Base-by-base conservation (phyloP, 805 yeast genomes). In the Danielia oregonensis region DNA sequence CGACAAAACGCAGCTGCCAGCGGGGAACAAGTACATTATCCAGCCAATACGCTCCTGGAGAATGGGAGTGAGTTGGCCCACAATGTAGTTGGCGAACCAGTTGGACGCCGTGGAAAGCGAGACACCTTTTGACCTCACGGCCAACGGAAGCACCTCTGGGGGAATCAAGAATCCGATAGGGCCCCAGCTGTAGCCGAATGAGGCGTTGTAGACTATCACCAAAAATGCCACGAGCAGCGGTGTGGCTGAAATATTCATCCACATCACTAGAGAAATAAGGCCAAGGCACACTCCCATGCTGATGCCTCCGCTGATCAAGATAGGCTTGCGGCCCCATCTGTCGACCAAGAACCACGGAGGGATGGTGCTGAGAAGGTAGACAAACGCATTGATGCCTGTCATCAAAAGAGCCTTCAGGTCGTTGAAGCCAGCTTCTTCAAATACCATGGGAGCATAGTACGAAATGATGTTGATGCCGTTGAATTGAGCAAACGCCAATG, bases 391-490 rank as follows among this genome's bases (percentile, higher is more conserved):
- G 34, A 68, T 52, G 7, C 72, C 73, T 3, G 73, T 66, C 71
- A 68, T 65, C 15, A 68, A 44, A 25, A 68, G 50, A 1, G 72
- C 72, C 33, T 60, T 55, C 24, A 67, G 54, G 40, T 66, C 60
- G 40, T 54, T 64, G 49, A 66, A 67, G 7, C 73, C 73, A 1
- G 73, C 73, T 21, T 62, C 55, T 38, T 67, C 69, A 44, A 72
- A 76, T 30, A 76, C 74, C 49, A 73, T 63, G 4, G 79, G 78
- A 0, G 82, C 79, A 43, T 76, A 78, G 49, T 75, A 77, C 1
- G 76, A 67, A 26, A 78, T 72, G 35, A 77, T 65, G 48, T 78
- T 78, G 44, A 77, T 76, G 15, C 83, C 83, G 37, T 68, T 68
- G 37, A 68, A 62, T 40, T 68, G 73, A 13, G 73, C 72, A 53